phyloP scores from a whole-genome alignment of 2,329 filamentous ascomycete species.

The Colletotrichum scovillei region DNA sequence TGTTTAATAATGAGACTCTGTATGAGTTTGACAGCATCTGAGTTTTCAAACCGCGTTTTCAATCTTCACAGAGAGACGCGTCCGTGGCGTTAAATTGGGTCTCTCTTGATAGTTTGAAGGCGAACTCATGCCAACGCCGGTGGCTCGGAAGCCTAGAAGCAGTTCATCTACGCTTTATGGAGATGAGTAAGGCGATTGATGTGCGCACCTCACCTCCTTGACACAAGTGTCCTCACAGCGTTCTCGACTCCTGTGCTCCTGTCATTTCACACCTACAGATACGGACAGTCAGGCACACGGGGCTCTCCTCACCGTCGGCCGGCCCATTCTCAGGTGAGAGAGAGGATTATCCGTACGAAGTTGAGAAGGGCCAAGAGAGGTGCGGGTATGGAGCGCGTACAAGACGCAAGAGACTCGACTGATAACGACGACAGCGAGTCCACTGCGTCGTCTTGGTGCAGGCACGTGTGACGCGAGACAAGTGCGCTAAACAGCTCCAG shows the following conservation, averaged over 20 bases:
- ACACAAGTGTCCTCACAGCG: too few species aligned
- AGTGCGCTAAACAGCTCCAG: constrained; percentile 1
- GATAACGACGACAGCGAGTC: not conserved
- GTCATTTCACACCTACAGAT: not conserved
- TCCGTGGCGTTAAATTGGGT: not conserved
- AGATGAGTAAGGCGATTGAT: not conserved
- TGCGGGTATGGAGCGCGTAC: not conserved
- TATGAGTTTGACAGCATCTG: not conserved
- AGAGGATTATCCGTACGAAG: not conserved
- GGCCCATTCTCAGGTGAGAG: not conserved
- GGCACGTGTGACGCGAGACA: constrained; percentile 6
- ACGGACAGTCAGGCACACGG: not conserved
- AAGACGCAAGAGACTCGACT: not conserved
- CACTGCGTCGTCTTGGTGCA: constrained; percentile 19
- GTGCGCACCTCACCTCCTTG: not conserved
- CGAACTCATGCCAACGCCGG: not conserved
- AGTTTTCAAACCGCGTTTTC: not conserved
- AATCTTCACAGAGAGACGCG: not conserved
- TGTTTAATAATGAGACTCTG: too few species aligned
- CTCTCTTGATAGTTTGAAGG: not conserved
- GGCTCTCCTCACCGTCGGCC: not conserved
- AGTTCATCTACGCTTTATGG: not conserved
- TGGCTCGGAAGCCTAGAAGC: not conserved
- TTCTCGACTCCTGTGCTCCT: not conserved
- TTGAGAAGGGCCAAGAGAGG: not conserved